Conservation (phyloP, 2,329 filamentous ascomycete genomes). For the Hansfordia pulvinata region DNA sequence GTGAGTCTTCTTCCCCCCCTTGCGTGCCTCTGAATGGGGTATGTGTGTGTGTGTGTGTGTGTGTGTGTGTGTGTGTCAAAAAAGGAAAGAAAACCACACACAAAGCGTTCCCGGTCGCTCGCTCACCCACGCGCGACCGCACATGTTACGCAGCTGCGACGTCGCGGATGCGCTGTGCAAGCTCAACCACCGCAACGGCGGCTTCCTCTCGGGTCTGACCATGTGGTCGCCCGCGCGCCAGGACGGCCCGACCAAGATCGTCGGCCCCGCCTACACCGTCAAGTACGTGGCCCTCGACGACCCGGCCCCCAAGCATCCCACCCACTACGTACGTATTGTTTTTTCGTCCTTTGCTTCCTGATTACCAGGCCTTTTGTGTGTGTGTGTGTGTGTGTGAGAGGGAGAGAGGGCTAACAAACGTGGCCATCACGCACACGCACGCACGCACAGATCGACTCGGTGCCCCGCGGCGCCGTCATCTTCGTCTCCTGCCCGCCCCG, state of each 20-base stretch:
- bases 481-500: slow-evolving; percentile 33
- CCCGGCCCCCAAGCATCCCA: slow-evolving; percentile 26
- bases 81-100: too few species aligned
- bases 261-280: slow-evolving; percentile 41
- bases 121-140: too few species aligned
- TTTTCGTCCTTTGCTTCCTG: slow-evolving; percentile 1
- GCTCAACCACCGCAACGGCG: slow-evolving; percentile 31
- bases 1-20: slow-evolving; percentile 6
- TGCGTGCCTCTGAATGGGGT: slow-evolving; percentile 2
- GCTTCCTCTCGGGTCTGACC: slow-evolving; percentile 37
- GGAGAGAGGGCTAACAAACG: background rate
- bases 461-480: slow-evolving; percentile 30
- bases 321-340: slow-evolving; percentile 27
- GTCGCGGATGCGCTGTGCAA: slow-evolving; percentile 38
- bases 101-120: too few species aligned
- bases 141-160: slow-evolving; percentile 34
- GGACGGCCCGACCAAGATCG: slow-evolving; percentile 34
- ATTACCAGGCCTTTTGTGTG: too few species aligned
- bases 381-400: too few species aligned
- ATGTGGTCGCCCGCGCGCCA: slow-evolving; percentile 40
- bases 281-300: slow-evolving; percentile 33
- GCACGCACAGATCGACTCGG: slow-evolving; percentile 28
- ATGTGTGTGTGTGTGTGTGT: too few species aligned
- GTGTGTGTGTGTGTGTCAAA: too few species aligned
- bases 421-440: background rate